These are phyloP conservation scores for Ceratocystiopsis brevicomis DNA, from an alignment of 2,329 filamentous ascomycete genomes.

Conservation along the genomic window DNA sequence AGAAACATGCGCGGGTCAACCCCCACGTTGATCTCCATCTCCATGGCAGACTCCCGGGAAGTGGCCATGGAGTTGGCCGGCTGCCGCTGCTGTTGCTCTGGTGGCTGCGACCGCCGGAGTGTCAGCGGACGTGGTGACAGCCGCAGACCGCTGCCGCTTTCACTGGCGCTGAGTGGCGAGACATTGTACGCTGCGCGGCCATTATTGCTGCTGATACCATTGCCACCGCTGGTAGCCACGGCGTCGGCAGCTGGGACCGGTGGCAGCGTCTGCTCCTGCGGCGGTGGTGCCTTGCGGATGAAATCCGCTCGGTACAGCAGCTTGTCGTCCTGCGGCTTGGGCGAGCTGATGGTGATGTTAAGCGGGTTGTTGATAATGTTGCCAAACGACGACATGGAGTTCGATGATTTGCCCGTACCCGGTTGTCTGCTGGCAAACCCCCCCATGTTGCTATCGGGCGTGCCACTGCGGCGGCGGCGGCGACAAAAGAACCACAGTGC, in stretches of 20 bases:
- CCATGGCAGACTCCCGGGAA: constrained; percentile 23
- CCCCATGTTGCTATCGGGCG: constrained; percentile 3
- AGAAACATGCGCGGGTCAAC: constrained; percentile 24
- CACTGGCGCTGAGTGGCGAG: not conserved
- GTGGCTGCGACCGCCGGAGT: constrained; percentile 1
- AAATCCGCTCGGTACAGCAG: constrained; percentile 32
- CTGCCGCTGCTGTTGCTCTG: constrained; percentile 2
- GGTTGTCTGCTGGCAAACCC: constrained; percentile 2
- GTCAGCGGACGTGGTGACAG: constrained; percentile 3
- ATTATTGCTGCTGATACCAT: not conserved
- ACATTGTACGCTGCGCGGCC: not conserved
- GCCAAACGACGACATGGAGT: constrained; percentile 22
- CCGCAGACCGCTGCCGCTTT: not conserved
- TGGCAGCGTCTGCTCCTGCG: not conserved
- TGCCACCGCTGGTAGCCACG: too few species aligned
- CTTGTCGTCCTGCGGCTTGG: constrained; percentile 24
- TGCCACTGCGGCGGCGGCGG: constrained; percentile 11
- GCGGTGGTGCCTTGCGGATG: constrained; percentile 21
- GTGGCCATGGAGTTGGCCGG: not conserved
- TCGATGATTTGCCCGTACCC: too few species aligned
- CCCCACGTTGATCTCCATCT: constrained; percentile 30
- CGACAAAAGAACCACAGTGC: constrained; percentile 21
- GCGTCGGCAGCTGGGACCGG: too few species aligned
- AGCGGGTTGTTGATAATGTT: constrained; percentile 40
- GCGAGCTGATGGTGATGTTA: constrained; percentile 37